Conservation (phyloP, 2,329 filamentous ascomycete genomes). For the Coniochaeta pulveracea region DNA sequence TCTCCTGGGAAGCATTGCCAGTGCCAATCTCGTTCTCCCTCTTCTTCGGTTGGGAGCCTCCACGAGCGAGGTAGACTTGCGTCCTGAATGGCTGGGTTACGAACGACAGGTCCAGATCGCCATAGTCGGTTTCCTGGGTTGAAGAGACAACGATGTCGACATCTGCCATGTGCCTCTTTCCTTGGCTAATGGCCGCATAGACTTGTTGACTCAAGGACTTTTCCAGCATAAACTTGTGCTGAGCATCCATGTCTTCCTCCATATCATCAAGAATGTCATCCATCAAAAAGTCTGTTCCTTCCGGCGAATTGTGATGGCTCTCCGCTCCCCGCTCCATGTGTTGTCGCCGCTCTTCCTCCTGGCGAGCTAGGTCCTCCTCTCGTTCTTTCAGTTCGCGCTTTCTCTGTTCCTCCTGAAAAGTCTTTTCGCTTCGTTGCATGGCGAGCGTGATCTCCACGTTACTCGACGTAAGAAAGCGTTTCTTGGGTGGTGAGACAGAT, state of each 20-base stretch:
- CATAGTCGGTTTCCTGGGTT: no score
- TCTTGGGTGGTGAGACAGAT: constrained; percentile 13
- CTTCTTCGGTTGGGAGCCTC: background rate
- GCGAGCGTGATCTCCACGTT: constrained; percentile 15
- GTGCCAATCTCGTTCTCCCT: background rate
- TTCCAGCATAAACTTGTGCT: no score
- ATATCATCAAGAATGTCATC: no score
- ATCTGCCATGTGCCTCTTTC: no score
- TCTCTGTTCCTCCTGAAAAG: constrained; percentile 16
- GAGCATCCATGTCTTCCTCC: no score
- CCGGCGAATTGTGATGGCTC: background rate
- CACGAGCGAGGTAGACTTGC: no score
- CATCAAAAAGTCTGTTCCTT: no score
- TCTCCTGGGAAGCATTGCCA: constrained; percentile 10
- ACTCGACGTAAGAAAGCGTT: constrained; percentile 22
- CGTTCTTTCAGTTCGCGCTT: constrained; percentile 6
- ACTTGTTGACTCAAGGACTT: no score
- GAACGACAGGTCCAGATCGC: no score
- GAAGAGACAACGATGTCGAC: no score
- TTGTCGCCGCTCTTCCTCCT: constrained; percentile 8
- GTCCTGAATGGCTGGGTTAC: no score
- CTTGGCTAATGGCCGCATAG: no score
- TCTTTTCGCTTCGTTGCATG: constrained; percentile 18
- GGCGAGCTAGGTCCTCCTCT: constrained; percentile 3
- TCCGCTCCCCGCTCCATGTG: constrained; percentile 4